Base-by-base conservation (phyloP, 2,329 filamentous ascomycete species). In the Penicillium sp. region DNA sequence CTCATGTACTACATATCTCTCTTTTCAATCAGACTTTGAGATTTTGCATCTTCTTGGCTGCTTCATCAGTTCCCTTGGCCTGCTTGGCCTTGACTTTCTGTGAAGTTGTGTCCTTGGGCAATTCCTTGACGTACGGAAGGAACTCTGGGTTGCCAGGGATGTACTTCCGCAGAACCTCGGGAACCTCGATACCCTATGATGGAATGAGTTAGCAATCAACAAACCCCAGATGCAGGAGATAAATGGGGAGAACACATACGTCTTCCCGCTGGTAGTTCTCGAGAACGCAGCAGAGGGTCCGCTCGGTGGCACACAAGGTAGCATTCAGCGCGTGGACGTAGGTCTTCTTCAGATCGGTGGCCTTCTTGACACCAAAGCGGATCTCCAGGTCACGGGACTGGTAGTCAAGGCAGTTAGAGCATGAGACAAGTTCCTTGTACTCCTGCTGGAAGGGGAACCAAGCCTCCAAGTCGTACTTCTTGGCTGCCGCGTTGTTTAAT, bases 341-440 rank as follows among this genome's bases (percentile, higher is more conserved):
- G 65, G 91, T 89, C 85, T 98, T 99, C 75, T 89, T 89, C 57
- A 84, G 82, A 63, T 93, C 91, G 27, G 88, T 93, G 75, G 90
- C 87, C 73, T 88, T 90, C 84, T 97, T 98, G 59, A 86, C 83
- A 48, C 95, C 93, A 69, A 88, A 96, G 57, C 95, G 86, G 67
- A 99, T 96, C 76, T 98, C 93, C 13, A 99, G 84, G 66, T 92
- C 93, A 55, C 95, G 86, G 24, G 91, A 92, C 81, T 99, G 95
- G 81, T 98, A 98, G 74, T 98, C 93, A 45, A 91, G 96, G 81
- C 95, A 99, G 80, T 99, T 99, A 60, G 91, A 96, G 84, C 93
- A 96, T 21, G 91, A 96, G 50, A 98, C 95, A 27, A 99, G 85
- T 79, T 98, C 95, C 80, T 98, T 98, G 84, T 98, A 99, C 77